Evolutionary conservation across 441 rosid species (phyloP).

Genomic region (Erodium texanum): DNA sequence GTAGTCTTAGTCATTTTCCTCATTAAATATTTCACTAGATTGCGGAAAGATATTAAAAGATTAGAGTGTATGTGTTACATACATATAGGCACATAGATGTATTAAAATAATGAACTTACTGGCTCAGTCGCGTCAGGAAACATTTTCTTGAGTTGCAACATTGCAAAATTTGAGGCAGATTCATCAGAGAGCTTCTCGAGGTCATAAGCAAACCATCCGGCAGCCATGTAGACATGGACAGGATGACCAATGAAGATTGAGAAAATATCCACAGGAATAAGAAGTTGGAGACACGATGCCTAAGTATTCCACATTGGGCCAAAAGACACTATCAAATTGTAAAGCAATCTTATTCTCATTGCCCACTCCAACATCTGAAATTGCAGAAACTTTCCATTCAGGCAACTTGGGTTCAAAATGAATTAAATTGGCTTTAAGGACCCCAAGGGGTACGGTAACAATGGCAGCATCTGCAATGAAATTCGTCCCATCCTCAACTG

Average conservation of each 20-base stretch:
- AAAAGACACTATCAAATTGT: constrained; percentile 51
- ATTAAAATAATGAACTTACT: constrained; percentile 24
- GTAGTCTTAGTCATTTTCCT: no score
- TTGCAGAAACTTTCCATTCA: constrained; percentile 69
- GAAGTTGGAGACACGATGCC: constrained; percentile 69
- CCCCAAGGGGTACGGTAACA: constrained; percentile 64
- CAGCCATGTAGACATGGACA: constrained; percentile 80
- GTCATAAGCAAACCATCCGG: constrained; percentile 65
- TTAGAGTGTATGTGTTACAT: no score
- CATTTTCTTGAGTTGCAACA: constrained; percentile 74
- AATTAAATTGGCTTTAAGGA: constrained; percentile 68
- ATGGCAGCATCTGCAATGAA: constrained; percentile 71
- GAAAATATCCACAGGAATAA: constrained; percentile 72
- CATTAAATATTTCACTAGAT: no score
- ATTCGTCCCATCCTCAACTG: constrained; percentile 44
- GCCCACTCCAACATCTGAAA: constrained; percentile 74
- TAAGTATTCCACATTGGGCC: constrained; percentile 77
- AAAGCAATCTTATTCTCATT: constrained; percentile 77
- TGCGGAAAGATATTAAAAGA: no score
- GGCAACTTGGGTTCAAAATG: constrained; percentile 76
- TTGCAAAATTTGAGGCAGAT: constrained; percentile 46
- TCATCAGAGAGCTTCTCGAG: constrained; percentile 62
- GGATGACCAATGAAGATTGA: constrained; percentile 75
- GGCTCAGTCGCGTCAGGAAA: constrained; percentile 70
- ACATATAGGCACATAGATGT: no score